Evolutionary conservation across 306 rosid genomes (phyloP).

Genomic region (Arachis stenosperma): DNA sequence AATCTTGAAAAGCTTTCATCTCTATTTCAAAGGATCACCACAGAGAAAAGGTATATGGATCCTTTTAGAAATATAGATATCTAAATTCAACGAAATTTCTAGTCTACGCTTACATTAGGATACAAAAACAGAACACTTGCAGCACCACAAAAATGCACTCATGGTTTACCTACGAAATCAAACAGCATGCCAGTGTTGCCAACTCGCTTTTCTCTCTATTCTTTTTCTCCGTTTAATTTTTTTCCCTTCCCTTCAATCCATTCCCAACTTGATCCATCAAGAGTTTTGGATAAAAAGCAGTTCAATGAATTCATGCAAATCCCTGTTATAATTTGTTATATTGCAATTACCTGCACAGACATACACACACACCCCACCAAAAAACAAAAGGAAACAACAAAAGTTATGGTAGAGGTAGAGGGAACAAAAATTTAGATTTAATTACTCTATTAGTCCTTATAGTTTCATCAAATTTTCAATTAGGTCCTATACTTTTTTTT

Average conservation of each 20-base stretch:
- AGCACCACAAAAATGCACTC: slow-evolving; percentile 25
- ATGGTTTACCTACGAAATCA: slow-evolving; percentile 23
- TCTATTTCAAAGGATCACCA: neutral
- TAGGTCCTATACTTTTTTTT: too few relatives aligned
- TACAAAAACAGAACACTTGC: slow-evolving; percentile 17
- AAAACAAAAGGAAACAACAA: slow-evolving; percentile 16
- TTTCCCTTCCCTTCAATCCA: neutral
- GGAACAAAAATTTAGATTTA: neutral
- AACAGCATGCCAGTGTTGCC: slow-evolving; percentile 7
- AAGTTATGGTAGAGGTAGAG: slow-evolving; percentile 6
- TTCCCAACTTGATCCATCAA: slow-evolving; percentile 14
- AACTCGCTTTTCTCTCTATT: neutral
- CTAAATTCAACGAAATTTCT: slow-evolving; percentile 24
- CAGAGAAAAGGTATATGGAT: neutral
- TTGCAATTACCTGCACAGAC: slow-evolving; percentile 35
- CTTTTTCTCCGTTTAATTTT: neutral
- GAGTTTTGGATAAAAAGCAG: slow-evolving; percentile 1
- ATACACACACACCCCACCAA: too few relatives aligned
- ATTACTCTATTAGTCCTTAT: neutral
- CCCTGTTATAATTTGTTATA: slow-evolving; percentile 11
- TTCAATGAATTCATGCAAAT: slow-evolving; percentile 18
- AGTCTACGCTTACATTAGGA: slow-evolving; percentile 12
- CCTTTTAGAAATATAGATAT: neutral
- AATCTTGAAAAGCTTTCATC: slow-evolving; percentile 4
- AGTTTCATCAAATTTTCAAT: too few relatives aligned